These are phyloP conservation scores for Erythrophleum ivorense DNA, from an alignment of 331 rosid genomes.

Conservation along the genomic window DNA sequence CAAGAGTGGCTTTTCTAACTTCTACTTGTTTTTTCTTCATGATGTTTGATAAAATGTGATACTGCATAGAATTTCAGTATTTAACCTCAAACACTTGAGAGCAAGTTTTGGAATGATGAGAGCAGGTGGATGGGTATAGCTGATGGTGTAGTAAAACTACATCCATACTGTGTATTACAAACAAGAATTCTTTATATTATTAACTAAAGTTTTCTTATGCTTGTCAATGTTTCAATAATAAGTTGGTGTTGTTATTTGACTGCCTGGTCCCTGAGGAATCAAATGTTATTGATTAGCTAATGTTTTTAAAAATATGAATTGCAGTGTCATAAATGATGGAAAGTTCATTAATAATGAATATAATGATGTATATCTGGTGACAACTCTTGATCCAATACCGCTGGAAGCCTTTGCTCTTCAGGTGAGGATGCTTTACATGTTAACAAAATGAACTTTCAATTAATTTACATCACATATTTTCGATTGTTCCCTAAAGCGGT, in stretches of 20 bases:
- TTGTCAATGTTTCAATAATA: background rate
- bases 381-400: slow-evolving; percentile 87
- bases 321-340: slow-evolving; percentile 82
- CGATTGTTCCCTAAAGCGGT: background rate
- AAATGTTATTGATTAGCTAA: slow-evolving; percentile 32
- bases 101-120: slow-evolving; percentile 2
- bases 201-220: background rate
- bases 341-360: slow-evolving; percentile 80
- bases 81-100: slow-evolving; percentile 8
- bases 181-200: background rate
- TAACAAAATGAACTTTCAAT: slow-evolving; percentile 30
- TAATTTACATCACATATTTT: background rate
- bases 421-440: slow-evolving; percentile 59
- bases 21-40: background rate
- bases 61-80: background rate
- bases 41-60: background rate
- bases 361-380: slow-evolving; percentile 87
- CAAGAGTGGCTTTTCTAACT: background rate
- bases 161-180: background rate
- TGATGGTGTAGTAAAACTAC: background rate
- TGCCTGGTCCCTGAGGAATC: background rate
- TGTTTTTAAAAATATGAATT: slow-evolving; percentile 40
- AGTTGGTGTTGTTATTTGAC: background rate
- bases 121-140: background rate
- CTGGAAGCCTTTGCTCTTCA: slow-evolving; percentile 89